Percentiles rank a stretch among this genome's conserved stretches.
Evolutionary conservation across 2,329 filamentous ascomycete species (phyloP).

Genomic region (Penicillium verrucosum): DNA sequence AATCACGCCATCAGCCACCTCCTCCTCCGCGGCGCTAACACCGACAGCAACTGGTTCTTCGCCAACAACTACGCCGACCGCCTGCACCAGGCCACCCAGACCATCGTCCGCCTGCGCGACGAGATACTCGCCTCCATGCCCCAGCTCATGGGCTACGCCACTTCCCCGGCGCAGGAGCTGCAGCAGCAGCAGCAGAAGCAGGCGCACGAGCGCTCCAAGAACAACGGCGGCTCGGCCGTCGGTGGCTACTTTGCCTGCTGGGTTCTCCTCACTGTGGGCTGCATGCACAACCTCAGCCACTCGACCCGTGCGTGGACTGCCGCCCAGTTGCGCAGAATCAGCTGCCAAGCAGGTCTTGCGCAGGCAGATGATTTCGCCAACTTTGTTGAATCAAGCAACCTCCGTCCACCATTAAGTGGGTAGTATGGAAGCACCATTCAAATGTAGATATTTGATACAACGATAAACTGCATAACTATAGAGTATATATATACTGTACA

Average conservation of each 20-base stretch:
- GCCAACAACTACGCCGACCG: not conserved
- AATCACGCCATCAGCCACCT: not conserved
- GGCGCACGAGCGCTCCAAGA: not conserved
- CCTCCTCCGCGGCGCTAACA: not conserved
- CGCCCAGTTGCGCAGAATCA: not conserved
- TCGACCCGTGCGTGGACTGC: not conserved
- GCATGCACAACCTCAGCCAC: not conserved
- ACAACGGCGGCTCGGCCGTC: not conserved
- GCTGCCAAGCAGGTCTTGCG: not conserved
- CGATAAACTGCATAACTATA: not conserved
- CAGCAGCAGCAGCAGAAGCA: not conserved
- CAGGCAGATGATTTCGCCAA: not conserved
- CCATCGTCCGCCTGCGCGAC: not conserved
- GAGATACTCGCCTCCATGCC: not conserved
- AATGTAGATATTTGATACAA: not conserved
- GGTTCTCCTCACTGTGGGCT: not conserved
- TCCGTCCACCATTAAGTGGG: not conserved
- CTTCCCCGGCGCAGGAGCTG: not conserved
- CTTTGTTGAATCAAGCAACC: not conserved
- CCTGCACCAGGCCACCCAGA: not conserved
- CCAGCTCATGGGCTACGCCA: not conserved
- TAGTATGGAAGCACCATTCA: not conserved
- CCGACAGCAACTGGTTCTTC: not conserved
- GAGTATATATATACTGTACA: not conserved
- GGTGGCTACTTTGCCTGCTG: not conserved